Conservation (phyloP, 139 green algal genomes). For the Eudorina sp. region DNA sequence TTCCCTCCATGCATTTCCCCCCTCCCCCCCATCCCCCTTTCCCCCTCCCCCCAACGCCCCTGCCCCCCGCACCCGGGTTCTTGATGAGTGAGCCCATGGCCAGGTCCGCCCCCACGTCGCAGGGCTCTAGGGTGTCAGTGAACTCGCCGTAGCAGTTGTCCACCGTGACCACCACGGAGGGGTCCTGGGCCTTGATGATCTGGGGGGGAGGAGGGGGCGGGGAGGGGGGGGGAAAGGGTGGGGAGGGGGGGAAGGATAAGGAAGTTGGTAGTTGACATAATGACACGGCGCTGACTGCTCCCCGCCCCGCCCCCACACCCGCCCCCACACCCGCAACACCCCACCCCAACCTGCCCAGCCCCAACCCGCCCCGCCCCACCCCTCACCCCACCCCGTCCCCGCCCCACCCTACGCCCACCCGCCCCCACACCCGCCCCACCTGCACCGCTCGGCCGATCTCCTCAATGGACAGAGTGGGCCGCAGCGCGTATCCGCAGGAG, state of each 20-base stretch:
- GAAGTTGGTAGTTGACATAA: no score
- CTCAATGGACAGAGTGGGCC: constrained; percentile 86
- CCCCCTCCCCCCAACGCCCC: no score
- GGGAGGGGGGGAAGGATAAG: neutral
- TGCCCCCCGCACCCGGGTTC: constrained; percentile 70
- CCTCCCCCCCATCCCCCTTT: no score
- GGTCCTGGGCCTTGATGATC: constrained; percentile 79
- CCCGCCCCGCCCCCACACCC: no score
- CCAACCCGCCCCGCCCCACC: neutral
- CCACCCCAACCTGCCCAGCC: no score
- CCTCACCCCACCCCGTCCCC: neutral
- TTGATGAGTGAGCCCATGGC: constrained; percentile 97
- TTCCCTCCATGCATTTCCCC: no score
- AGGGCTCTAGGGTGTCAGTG: constrained; percentile 89
- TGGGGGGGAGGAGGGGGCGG: neutral
- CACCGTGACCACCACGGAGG: constrained; percentile 85
- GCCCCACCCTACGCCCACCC: no score
- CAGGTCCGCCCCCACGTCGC: constrained; percentile 92
- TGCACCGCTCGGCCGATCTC: constrained; percentile 79
- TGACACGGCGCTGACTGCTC: no score
- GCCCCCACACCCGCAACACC: no score
- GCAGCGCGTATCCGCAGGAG: constrained; percentile 94
- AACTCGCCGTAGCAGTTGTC: constrained; percentile 99
- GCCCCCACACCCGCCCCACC: constrained; percentile 22
- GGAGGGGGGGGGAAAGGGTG: neutral